phyloP scores from a whole-genome alignment of 2,329 filamentous ascomycete genomes.

The Diaporthe aspalathi region DNA sequence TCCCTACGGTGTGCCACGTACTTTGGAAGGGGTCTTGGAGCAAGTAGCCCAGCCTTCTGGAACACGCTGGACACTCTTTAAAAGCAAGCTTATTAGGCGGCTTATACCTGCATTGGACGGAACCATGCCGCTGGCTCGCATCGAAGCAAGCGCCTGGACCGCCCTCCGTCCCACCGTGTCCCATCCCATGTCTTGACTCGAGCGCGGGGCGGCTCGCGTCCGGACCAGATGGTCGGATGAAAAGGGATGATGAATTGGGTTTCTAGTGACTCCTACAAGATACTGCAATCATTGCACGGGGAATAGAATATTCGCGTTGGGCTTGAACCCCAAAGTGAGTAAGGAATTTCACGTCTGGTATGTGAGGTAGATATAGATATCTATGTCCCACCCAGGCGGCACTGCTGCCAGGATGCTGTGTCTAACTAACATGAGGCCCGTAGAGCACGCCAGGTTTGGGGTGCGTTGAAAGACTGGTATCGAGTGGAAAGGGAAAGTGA shows the following conservation, averaged over 20 bases:
- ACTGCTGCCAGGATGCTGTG: constrained; percentile 1
- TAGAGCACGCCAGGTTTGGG: not conserved
- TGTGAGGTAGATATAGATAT: not conserved
- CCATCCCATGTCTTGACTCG: constrained; percentile 13
- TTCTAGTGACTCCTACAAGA: not conserved
- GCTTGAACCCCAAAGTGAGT: not conserved
- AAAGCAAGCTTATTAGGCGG: constrained; percentile 5
- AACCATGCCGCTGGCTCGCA: not conserved
- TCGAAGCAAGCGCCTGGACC: too few relatives aligned
- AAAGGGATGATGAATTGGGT: not conserved
- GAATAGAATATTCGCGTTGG: too few relatives aligned
- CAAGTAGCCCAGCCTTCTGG: not conserved
- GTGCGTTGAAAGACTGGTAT: constrained; percentile 4
- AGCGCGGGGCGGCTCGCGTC: not conserved
- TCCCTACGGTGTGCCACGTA: not conserved
- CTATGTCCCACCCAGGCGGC: constrained; percentile 9
- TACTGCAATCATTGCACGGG: too few relatives aligned
- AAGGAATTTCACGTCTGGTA: not conserved
- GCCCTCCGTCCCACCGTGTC: not conserved
- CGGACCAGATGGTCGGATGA: not conserved
- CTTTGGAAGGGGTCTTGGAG: not conserved
- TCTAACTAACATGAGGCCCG: not conserved
- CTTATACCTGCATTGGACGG: constrained; percentile 1
- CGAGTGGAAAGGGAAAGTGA: not conserved
- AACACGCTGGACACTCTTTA: not conserved